phyloP scores from a whole-genome alignment of 805 yeast species.

The Kazachstania africana region DNA sequence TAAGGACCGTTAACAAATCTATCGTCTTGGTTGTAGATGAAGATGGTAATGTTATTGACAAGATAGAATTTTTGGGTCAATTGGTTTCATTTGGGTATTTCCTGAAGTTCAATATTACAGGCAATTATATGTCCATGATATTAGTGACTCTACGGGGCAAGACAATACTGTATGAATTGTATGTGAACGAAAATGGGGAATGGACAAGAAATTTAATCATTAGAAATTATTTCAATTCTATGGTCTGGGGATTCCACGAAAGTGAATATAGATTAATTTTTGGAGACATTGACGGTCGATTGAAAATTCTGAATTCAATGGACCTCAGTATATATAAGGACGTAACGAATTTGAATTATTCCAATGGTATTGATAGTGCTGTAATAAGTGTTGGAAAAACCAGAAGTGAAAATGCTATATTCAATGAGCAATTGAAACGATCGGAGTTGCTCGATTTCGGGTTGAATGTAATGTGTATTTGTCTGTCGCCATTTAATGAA shows the following conservation, averaged over 20 bases:
- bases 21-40: too few species aligned
- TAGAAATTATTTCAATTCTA: slow-evolving; percentile 11
- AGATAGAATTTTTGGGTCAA: slow-evolving; percentile 15
- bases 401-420: not conserved
- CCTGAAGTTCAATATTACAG: not conserved
- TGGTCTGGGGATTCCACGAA: slow-evolving; percentile 12
- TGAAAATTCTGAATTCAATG: slow-evolving; percentile 12
- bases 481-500: slow-evolving; percentile 11
- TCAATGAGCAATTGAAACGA: not conserved
- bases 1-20: too few species aligned
- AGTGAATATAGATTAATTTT: slow-evolving; percentile 11
- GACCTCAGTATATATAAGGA: slow-evolving; percentile 11
- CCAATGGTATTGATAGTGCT: not conserved
- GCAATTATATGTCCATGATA: slow-evolving; percentile 8
- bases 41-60: slow-evolving; percentile 16
- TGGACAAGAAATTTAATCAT: slow-evolving; percentile 12
- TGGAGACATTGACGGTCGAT: slow-evolving; percentile 12
- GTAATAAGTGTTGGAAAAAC: not conserved
- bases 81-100: slow-evolving; percentile 8
- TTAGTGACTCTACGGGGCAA: slow-evolving; percentile 15
- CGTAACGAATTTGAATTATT: slow-evolving; percentile 3
- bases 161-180: slow-evolving; percentile 15
- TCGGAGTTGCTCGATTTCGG: not conserved
- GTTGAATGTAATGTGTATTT: slow-evolving; percentile 1
- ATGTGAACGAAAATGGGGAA: slow-evolving; percentile 3